A percentile compares a stretch with the other conserved stretches of the same genome.
phyloP scores from a whole-genome alignment of 2,329 filamentous ascomycete genomes.

The Mariannaea sp. region DNA sequence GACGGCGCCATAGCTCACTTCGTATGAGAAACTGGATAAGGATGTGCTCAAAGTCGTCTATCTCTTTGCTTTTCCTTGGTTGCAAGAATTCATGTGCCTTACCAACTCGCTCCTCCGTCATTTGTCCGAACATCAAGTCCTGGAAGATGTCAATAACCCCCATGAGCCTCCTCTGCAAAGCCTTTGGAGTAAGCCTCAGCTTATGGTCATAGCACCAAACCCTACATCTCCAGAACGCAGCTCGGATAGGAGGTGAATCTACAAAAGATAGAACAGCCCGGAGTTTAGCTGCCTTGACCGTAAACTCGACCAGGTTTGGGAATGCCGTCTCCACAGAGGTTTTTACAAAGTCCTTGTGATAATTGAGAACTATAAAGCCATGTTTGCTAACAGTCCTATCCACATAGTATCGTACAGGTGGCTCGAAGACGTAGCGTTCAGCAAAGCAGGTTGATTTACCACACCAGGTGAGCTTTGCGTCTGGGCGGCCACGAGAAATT shows the following conservation, averaged over 20 bases:
- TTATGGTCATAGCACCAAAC: background rate
- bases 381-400: constrained; percentile 14
- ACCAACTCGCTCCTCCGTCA: constrained; percentile 1
- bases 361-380: constrained; percentile 17
- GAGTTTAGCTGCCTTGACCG: constrained; percentile 18
- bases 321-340: constrained; percentile 22
- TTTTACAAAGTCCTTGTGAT: constrained; percentile 29
- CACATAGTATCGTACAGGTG: constrained; percentile 11
- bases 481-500: constrained; percentile 27
- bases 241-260: constrained; percentile 34
- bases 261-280: constrained; percentile 31
- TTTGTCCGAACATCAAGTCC: constrained; percentile 28
- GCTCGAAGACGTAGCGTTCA: constrained; percentile 16
- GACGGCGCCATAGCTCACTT: constrained; percentile 35
- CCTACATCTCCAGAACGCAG: constrained; percentile 31
- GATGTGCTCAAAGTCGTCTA: constrained; percentile 14
- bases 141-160: constrained; percentile 18
- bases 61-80: background rate
- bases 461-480: constrained; percentile 25
- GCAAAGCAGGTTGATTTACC: constrained; percentile 20
- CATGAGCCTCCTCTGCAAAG: constrained; percentile 17
- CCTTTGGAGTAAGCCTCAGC: constrained; percentile 1
- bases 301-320: constrained; percentile 7
- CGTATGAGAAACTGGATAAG: constrained; percentile 34
- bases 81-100: constrained; percentile 24